Percentiles rank a stretch among this genome's conserved stretches.
Conservation (phyloP, 2,329 filamentous ascomycete species). For the Stemphylium vesicarium region DNA sequence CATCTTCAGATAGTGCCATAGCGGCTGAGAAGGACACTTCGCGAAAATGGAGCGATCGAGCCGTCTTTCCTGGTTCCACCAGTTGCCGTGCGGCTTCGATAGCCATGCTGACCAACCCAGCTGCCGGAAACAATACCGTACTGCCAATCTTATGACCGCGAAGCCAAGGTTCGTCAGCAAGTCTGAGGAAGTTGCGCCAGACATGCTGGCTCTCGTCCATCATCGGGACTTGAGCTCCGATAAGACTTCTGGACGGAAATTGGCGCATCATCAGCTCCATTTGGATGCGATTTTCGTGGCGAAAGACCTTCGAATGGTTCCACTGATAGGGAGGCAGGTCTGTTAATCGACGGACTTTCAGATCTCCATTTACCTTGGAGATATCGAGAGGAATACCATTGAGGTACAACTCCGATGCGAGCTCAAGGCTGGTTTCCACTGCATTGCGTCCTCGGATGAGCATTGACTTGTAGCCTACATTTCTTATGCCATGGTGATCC, state of each 20-base stretch:
- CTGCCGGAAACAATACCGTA: background rate
- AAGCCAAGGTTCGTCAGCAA: background rate
- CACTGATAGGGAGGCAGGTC: slow-evolving; percentile 18
- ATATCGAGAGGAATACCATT: background rate
- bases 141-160: background rate
- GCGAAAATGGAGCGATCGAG: background rate
- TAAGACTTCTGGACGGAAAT: background rate
- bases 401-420: background rate
- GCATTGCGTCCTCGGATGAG: background rate
- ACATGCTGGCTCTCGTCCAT: background rate
- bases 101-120: background rate
- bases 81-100: background rate
- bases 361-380: background rate
- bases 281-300: background rate
- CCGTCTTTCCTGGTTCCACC: background rate
- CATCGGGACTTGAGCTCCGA: background rate
- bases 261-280: background rate
- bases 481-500: background rate
- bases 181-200: background rate
- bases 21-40: background rate
- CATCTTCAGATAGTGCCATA: background rate
- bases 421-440: background rate
- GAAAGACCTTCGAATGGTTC: slow-evolving; percentile 5
- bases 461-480: background rate
- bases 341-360: background rate